Evolutionary conservation across 495 filamentous ascomycete species (phyloP).

Genomic region (Neurospora sp.): DNA sequence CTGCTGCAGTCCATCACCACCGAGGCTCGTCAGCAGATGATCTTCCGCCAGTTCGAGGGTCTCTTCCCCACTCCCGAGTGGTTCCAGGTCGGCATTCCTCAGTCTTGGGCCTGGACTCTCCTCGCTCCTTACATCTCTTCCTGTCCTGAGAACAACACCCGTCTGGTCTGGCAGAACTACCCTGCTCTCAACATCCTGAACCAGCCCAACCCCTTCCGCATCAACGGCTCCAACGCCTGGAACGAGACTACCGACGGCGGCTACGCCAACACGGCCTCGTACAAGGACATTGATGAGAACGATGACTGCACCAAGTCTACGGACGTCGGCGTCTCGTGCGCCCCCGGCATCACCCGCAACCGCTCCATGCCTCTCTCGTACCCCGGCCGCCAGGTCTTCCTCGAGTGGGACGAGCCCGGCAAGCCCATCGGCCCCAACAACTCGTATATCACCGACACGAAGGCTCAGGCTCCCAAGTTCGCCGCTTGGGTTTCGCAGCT

Average conservation of each 20-base stretch:
- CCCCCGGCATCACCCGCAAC: constrained; percentile 56
- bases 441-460: constrained; percentile 58
- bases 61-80: constrained; percentile 79
- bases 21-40: constrained; percentile 83
- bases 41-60: constrained; percentile 79
- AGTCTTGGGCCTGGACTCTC: constrained; percentile 81
- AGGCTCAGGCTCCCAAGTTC: constrained; percentile 49
- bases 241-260: constrained; percentile 44
- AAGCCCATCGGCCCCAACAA: constrained; percentile 67
- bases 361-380: constrained; percentile 59
- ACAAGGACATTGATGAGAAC: constrained; percentile 23
- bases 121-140: constrained; percentile 76
- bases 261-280: constrained; percentile 32
- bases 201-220: constrained; percentile 60
- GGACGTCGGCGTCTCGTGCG: constrained; percentile 45
- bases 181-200: constrained; percentile 65
- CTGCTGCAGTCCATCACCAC: constrained; percentile 68
- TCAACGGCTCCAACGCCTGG: constrained; percentile 44
- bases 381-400: constrained; percentile 59
- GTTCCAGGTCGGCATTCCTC: constrained; percentile 73
- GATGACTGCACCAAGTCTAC: constrained; percentile 44
- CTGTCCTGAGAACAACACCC: constrained; percentile 66
- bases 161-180: constrained; percentile 84
- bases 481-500: constrained; percentile 77
- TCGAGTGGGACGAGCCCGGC: constrained; percentile 68